Conservation (phyloP, 495 filamentous ascomycete genomes). For the Penicillium salamii region DNA sequence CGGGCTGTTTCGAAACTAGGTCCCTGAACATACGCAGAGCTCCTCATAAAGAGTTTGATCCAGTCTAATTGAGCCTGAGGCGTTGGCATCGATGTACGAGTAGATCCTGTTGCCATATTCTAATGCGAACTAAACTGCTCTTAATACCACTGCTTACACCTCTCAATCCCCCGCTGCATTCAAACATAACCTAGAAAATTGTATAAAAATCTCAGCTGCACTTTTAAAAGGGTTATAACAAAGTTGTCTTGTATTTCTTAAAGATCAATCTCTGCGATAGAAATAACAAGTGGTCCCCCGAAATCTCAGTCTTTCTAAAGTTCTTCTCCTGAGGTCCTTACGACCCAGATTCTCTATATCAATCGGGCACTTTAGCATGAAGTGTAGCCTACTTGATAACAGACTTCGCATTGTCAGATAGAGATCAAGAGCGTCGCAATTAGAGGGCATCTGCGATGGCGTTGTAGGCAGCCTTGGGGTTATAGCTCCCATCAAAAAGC, state of each 20-base stretch:
- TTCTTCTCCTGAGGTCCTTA: neutral
- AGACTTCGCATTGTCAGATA: neutral
- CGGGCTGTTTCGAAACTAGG: conserved; percentile 1
- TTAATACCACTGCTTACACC: neutral
- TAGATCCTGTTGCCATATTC: neutral
- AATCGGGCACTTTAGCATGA: neutral
- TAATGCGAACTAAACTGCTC: neutral
- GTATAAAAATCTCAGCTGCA: neutral
- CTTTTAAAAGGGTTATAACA: neutral
- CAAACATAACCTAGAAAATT: neutral
- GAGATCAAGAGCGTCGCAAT: neutral
- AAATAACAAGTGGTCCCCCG: neutral
- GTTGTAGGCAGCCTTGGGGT: conserved; percentile 63
- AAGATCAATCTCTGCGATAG: neutral
- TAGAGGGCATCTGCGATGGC: conserved; percentile 47
- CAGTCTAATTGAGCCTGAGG: neutral
- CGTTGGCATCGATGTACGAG: neutral
- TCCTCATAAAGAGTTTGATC: neutral
- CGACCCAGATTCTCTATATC: neutral
- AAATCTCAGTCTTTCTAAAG: neutral
- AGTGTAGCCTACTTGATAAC: neutral
- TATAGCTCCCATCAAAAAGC: conserved; percentile 62
- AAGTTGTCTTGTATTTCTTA: neutral
- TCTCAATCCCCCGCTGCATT: neutral
- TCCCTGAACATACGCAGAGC: neutral